Evolutionary conservation across 179 eudicot species (phyloP), one percentile per base, ranked within the genome.

Genomic region (Dionaea muscipula): DNA sequence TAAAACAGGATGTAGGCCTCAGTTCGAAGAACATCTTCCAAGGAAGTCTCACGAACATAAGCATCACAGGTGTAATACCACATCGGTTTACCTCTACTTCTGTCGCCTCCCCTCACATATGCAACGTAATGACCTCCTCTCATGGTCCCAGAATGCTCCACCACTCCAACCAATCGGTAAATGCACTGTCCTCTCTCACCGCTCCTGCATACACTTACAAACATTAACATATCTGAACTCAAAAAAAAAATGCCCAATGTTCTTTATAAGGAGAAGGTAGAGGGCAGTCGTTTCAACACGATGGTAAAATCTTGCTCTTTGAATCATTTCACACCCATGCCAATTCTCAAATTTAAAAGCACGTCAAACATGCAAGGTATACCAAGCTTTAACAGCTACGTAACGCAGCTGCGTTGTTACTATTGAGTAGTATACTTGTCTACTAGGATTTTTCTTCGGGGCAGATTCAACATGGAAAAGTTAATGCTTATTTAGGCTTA

Each of bases 41-140:
- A 57, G 35, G 82, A 71, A 64, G 60, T 75, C 79, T 78, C 72
- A 8, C 78, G 78, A 54, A 89, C 81, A 58, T 55, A 17, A 10
- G 79, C 68, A 74, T 89, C 97, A 61, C 97, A 83, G 18, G 76
- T 84, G 62, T 83, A 64, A 71, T 83, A 89, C 97, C 97, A 89
- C 37, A 69, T 64, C 25, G 35, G 54, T 59, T 55, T 61, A 48
- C 63, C 44, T 55, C 50, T 31, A 17, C 38, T 57, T 17, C 64
- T 69, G 26, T 58, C 55, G n/a, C 72, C 82, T 64, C 70, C 73
- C 69, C 83, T 68, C 23, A 83, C 74, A 56, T 79, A 83, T 25
- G 97, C 94, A 50, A 86, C 78, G 65, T 90, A 90, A 67, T 86
- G 97, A 39, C 95, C 94, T 28, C 84, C 82, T 64, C 81, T 76